Evolutionary conservation across 2,329 filamentous ascomycete species (phyloP).

Genomic region (Trichoderma brevicompactum): DNA sequence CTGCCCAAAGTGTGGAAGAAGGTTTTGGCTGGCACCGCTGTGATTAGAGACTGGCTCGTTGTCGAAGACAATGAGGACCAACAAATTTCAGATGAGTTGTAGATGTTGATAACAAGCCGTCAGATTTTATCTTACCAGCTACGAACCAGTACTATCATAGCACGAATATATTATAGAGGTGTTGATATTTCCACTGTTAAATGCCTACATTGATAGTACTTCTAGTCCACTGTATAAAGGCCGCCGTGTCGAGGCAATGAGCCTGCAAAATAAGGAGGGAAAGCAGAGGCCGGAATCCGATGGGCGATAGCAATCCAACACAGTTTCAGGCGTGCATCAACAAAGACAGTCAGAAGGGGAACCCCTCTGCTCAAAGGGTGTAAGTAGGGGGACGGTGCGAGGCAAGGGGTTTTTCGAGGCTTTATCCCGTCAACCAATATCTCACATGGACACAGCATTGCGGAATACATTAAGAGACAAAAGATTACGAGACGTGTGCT

Average conservation of each 20-base stretch:
- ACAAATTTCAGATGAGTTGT: slow-evolving; percentile 22
- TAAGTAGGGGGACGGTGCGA: too few relatives aligned
- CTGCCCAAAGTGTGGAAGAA: slow-evolving; percentile 55
- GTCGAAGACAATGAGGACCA: slow-evolving; percentile 31
- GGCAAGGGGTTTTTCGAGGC: too few relatives aligned
- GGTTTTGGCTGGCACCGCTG: slow-evolving; percentile 56
- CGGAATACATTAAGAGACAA: not conserved
- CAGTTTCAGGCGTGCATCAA: not conserved
- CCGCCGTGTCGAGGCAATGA: too few relatives aligned
- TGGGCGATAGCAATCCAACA: not conserved
- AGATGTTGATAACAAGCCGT: not conserved
- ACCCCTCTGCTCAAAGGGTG: too few relatives aligned
- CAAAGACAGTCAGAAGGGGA: not conserved
- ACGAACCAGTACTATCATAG: not conserved
- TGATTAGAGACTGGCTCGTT: slow-evolving; percentile 49
- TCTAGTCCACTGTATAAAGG: too few relatives aligned
- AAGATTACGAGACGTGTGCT: too few relatives aligned
- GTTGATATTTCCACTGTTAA: too few relatives aligned
- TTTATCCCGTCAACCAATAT: too few relatives aligned
- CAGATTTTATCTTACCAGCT: not conserved
- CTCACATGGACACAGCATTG: too few relatives aligned
- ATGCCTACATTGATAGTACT: too few relatives aligned
- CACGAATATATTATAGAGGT: too few relatives aligned
- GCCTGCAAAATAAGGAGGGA: not conserved
- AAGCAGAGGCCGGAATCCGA: not conserved